Conservation (phyloP, 495 filamentous ascomycete species). For the Chaetomium cochliodes region DNA sequence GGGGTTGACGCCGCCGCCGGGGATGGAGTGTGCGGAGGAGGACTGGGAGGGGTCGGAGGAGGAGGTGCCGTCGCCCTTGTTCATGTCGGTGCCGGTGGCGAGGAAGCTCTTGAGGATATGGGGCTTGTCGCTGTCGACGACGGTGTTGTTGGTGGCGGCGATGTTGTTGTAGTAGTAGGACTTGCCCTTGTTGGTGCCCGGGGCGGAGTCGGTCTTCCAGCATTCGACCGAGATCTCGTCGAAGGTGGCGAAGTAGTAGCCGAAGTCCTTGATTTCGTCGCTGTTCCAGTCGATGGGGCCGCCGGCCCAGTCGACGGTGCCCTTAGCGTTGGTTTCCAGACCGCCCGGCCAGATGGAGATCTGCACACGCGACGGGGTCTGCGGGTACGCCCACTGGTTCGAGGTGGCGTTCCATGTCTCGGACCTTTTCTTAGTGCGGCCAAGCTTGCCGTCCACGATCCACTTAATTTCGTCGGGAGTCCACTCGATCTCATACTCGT, state of each 20-base stretch:
- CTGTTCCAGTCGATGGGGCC: slow-evolving; percentile 85
- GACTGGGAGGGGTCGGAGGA: slow-evolving; percentile 28
- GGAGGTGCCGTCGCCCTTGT: slow-evolving; percentile 41
- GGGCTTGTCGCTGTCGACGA: slow-evolving; percentile 69
- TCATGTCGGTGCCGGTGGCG: slow-evolving; percentile 74
- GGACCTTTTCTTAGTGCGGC: slow-evolving; percentile 68
- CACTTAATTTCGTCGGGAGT: slow-evolving; percentile 79
- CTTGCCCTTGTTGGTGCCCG: slow-evolving; percentile 58
- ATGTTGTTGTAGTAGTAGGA: slow-evolving; percentile 74
- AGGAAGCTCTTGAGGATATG: slow-evolving; percentile 78
- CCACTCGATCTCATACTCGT: slow-evolving; percentile 95
- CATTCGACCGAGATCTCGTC: slow-evolving; percentile 76
- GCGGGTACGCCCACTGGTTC: slow-evolving; percentile 84
- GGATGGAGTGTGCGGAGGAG: slow-evolving; percentile 34
- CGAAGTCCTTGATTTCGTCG: slow-evolving; percentile 72
- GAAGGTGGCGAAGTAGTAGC: slow-evolving; percentile 87
- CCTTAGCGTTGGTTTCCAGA: slow-evolving; percentile 69
- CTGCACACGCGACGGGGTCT: slow-evolving; percentile 90
- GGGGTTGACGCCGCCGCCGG: slow-evolving; percentile 37
- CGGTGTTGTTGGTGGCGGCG: slow-evolving; percentile 67
- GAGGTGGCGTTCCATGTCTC: slow-evolving; percentile 82
- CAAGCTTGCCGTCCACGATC: slow-evolving; percentile 74
- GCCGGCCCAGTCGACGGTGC: slow-evolving; percentile 90
- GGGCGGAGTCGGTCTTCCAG: slow-evolving; percentile 65
- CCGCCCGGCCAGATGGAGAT: slow-evolving; percentile 97